Conservation (phyloP, 192 early-diverging fungal species). For the Umbelopsis isabellina region DNA sequence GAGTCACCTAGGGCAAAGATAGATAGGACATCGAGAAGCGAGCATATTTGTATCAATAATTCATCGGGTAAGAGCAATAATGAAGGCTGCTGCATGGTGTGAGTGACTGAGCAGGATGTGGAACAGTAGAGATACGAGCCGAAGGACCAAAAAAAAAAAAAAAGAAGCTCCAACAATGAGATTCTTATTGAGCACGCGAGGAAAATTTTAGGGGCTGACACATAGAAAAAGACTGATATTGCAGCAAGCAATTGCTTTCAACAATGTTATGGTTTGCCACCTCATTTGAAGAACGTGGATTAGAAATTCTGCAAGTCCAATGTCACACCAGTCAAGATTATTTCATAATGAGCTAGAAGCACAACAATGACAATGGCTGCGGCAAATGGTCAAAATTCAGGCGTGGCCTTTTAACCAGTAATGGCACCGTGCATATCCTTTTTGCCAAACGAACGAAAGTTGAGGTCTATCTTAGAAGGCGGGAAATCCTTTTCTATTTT, state of each 20-base stretch:
- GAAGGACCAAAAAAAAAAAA: no score
- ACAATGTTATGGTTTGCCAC: no score
- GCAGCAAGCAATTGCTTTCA: no score
- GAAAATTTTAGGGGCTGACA: no score
- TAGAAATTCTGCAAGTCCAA: neutral
- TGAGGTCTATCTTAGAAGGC: slow-evolving; percentile 1
- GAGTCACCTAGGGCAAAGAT: slow-evolving; percentile 50
- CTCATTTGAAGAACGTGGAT: no score
- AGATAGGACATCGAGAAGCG: slow-evolving; percentile 48
- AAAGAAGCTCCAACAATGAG: no score
- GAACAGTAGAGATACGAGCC: neutral
- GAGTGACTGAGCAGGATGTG: neutral
- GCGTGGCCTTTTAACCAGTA: neutral
- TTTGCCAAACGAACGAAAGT: slow-evolving; percentile 19
- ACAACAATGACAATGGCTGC: slow-evolving; percentile 16
- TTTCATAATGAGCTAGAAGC: slow-evolving; percentile 15
- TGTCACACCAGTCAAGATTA: slow-evolving; percentile 5
- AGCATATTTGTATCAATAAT: slow-evolving; percentile 42
- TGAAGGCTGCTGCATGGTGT: neutral
- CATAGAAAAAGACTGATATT: no score
- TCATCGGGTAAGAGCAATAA: slow-evolving; percentile 40
- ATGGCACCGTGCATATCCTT: neutral
- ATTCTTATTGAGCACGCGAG: no score
- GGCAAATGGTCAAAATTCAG: neutral
- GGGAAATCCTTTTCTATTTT: slow-evolving; percentile 10